Conservation (phyloP, 139 green algal species). For the Chlamydomonas sphaeroides region DNA sequence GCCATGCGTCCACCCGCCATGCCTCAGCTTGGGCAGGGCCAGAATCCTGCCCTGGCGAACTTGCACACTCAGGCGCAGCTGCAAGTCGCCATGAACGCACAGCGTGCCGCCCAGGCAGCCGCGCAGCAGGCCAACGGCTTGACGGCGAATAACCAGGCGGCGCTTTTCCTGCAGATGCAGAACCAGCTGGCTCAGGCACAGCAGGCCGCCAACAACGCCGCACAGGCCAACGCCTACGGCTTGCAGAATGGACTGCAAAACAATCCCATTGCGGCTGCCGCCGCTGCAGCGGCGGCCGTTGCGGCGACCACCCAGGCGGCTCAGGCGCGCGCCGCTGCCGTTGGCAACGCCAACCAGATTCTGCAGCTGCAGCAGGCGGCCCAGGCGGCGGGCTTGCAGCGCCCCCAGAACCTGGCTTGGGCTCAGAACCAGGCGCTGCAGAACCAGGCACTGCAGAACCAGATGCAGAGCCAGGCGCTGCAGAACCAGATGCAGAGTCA, state of each 20-base stretch:
- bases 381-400: constrained; percentile 28
- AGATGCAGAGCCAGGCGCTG: constrained; percentile 35
- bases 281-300: constrained; percentile 24
- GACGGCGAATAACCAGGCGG: constrained; percentile 26
- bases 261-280: constrained; percentile 32
- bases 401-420: constrained; percentile 31
- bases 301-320: constrained; percentile 32
- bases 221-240: constrained; percentile 9
- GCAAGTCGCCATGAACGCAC: constrained; percentile 35
- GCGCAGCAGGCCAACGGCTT: constrained; percentile 1
- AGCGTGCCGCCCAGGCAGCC: constrained; percentile 27
- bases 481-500: too few relatives aligned
- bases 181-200: constrained; percentile 41
- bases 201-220: constrained; percentile 22
- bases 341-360: constrained; percentile 31
- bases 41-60: constrained; percentile 23
- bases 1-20: background rate
- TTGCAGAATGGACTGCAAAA: constrained; percentile 42
- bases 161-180: constrained; percentile 33
- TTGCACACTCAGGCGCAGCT: constrained; percentile 38
- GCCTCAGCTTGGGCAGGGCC: background rate
- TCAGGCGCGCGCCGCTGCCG: constrained; percentile 15
- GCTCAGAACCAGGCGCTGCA: constrained; percentile 39
- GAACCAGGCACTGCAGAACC: constrained; percentile 28
- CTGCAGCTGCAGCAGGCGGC: constrained; percentile 41